These are phyloP conservation scores for Sporisorium exsertum DNA, from an alignment of 1,284 basidiomycete species.

Conservation along the genomic window DNA sequence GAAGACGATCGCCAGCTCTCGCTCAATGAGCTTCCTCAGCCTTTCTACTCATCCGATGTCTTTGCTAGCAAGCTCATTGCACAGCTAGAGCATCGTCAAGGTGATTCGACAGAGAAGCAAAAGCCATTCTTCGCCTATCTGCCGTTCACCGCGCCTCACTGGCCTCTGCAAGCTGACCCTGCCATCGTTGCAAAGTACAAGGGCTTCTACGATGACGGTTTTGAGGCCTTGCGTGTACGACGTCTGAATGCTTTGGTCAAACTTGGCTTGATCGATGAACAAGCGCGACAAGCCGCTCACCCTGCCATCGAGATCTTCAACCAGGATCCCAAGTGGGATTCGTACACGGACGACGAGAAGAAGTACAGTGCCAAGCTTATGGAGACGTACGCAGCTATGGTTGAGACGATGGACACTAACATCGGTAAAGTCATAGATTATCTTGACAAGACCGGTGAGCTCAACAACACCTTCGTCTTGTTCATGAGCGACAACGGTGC, in stretches of 20 bases:
- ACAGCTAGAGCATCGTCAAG: conserved; percentile 9
- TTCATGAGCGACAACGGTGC: conserved; percentile 69
- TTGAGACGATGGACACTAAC: conserved; percentile 66
- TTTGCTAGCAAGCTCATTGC: conserved; percentile 44
- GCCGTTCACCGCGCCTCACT: conserved; percentile 53
- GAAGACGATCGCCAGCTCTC: conserved; percentile 20
- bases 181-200: conserved; percentile 57
- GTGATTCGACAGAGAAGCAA: background rate
- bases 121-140: conserved; percentile 52
- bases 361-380: conserved; percentile 53
- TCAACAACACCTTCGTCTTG: conserved; percentile 68
- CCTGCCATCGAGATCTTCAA: conserved; percentile 28
- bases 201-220: conserved; percentile 64
- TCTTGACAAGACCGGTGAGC: conserved; percentile 47
- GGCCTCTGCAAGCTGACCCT: conserved; percentile 51
- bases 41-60: conserved; percentile 50
- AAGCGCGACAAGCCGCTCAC: conserved; percentile 45
- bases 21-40: conserved; percentile 18
- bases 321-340: conserved; percentile 52
- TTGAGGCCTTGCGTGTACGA: conserved; percentile 54
- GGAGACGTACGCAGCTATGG: conserved; percentile 69
- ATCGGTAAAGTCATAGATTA: conserved; percentile 59
- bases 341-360: conserved; percentile 52
- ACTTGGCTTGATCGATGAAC: conserved; percentile 53
- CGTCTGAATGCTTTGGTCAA: conserved; percentile 56